phyloP scores from a whole-genome alignment of 2,329 filamentous ascomycete genomes.

The Hirsutella minnesotensis region DNA sequence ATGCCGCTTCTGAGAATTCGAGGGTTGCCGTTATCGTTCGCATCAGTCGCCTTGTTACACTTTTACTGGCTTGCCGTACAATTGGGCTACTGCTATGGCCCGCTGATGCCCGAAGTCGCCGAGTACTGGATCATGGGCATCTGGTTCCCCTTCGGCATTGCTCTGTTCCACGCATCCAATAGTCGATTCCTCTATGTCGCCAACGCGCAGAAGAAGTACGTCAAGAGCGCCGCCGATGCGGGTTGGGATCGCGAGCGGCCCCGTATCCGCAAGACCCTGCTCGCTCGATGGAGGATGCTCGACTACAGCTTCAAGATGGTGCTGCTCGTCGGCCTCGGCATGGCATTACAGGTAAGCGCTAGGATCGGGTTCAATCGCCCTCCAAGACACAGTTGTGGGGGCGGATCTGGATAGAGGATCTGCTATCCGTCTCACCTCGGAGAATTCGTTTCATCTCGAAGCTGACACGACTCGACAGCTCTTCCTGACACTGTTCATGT shows the following conservation, averaged over 20 bases:
- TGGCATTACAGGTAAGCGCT: slow-evolving; percentile 39
- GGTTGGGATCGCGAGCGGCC: slow-evolving; percentile 5
- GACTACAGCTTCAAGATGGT: slow-evolving; percentile 38
- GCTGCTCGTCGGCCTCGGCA: slow-evolving; percentile 37
- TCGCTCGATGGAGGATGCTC: slow-evolving; percentile 24
- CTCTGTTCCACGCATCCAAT: slow-evolving; percentile 53
- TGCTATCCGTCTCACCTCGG: too few species aligned
- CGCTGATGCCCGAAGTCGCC: slow-evolving; percentile 34
- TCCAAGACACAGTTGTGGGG: neutral
- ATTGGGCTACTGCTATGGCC: slow-evolving; percentile 25
- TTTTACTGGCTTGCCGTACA: slow-evolving; percentile 29
- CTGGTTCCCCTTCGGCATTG: slow-evolving; percentile 52
- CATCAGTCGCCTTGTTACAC: slow-evolving; percentile 27
- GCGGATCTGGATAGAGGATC: neutral
- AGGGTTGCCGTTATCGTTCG: slow-evolving; percentile 27
- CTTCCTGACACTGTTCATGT: slow-evolving; percentile 46
- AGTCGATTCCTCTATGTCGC: slow-evolving; percentile 48
- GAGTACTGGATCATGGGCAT: slow-evolving; percentile 59
- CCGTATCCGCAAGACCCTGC: slow-evolving; percentile 13
- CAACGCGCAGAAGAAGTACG: slow-evolving; percentile 36
- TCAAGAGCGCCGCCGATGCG: slow-evolving; percentile 7
- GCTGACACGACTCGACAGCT: slow-evolving; percentile 27
- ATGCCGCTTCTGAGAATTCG: slow-evolving; percentile 28
- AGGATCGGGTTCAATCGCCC: neutral
- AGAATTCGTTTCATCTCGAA: too few species aligned